Conservation (phyloP, 139 green algal species). For the Coelastrella sp. region DNA sequence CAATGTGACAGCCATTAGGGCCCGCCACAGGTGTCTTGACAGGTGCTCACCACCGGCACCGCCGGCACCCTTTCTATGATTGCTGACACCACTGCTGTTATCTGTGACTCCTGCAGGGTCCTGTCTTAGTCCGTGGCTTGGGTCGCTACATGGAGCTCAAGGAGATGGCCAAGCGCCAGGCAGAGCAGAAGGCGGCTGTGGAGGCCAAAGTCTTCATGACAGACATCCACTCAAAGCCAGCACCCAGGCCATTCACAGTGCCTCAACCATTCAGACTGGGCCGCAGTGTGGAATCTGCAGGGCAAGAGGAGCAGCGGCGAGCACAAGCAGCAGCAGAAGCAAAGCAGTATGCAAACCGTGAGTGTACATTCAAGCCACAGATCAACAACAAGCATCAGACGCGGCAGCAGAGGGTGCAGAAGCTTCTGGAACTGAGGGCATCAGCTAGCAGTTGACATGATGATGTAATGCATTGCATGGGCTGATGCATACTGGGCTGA, state of each 20-base stretch:
- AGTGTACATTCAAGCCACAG: slow-evolving; percentile 40
- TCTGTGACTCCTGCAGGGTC: not conserved
- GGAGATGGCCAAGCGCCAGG: slow-evolving; percentile 49
- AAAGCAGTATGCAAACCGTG: not conserved
- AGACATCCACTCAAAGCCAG: not conserved
- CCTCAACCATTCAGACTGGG: slow-evolving; percentile 39
- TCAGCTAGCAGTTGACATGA: not conserved
- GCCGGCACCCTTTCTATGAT: not conserved
- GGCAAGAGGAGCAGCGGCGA: not conserved
- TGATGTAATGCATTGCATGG: not conserved
- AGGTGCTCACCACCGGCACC: too few species aligned
- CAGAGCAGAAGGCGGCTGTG: slow-evolving; percentile 44
- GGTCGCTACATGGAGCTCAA: slow-evolving; percentile 48
- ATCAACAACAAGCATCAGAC: slow-evolving; percentile 1
- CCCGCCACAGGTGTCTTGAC: not conserved
- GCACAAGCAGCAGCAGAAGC: not conserved
- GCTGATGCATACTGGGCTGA: too few species aligned
- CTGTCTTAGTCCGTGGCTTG: slow-evolving; percentile 34
- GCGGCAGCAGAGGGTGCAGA: slow-evolving; percentile 19
- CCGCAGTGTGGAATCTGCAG: not conserved
- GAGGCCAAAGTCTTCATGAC: slow-evolving; percentile 55
- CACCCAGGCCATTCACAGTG: not conserved
- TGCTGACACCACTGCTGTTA: not conserved
- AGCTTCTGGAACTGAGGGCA: slow-evolving; percentile 22
- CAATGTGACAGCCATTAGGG: too few species aligned